Evolutionary conservation across 2,329 filamentous ascomycete species (phyloP).

Genomic region (Exophiala bonariae): DNA sequence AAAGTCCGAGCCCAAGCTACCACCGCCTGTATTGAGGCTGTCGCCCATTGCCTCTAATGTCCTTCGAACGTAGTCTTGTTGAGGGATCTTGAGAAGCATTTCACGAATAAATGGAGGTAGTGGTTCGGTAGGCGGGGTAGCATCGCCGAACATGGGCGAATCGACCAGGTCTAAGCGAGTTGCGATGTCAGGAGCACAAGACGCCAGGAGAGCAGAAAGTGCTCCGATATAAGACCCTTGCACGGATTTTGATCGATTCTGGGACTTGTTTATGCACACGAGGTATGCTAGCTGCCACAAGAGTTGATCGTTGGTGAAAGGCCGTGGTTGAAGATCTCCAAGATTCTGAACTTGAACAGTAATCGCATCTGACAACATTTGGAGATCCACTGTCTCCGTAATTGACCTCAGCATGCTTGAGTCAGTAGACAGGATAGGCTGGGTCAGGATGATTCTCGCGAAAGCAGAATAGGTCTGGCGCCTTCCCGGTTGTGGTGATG

Average conservation of each 20-base stretch:
- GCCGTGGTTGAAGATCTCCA: conserved; percentile 36
- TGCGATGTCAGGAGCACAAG: conserved; percentile 56
- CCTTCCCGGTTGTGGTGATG: conserved; percentile 4
- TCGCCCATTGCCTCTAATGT: conserved; percentile 16
- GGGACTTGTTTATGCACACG: conserved; percentile 55
- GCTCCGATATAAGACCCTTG: conserved; percentile 56
- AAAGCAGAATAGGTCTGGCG: conserved; percentile 15
- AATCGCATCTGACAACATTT: conserved; percentile 12
- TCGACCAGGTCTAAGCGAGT: conserved; percentile 44
- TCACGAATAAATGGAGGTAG: conserved; percentile 59
- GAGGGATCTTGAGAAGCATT: conserved; percentile 62
- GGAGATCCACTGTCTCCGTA: conserved; percentile 11
- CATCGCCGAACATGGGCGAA: conserved; percentile 26
- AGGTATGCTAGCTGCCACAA: conserved; percentile 61
- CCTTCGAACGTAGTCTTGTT: conserved; percentile 26
- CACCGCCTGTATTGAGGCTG: conserved; percentile 29
- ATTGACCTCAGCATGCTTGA: conserved; percentile 7
- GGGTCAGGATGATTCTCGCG: conserved; percentile 11
- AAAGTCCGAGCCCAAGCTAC: conserved; percentile 34
- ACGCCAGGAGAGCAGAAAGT: conserved; percentile 57
- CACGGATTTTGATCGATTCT: conserved; percentile 28
- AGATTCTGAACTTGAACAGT: conserved; percentile 13
- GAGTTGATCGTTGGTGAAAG: conserved; percentile 42
- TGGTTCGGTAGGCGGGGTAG: conserved; percentile 31
- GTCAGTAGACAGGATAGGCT: conserved; percentile 11